Base-by-base conservation (phyloP, 306 rosid species). In the Malus sylvestris region DNA sequence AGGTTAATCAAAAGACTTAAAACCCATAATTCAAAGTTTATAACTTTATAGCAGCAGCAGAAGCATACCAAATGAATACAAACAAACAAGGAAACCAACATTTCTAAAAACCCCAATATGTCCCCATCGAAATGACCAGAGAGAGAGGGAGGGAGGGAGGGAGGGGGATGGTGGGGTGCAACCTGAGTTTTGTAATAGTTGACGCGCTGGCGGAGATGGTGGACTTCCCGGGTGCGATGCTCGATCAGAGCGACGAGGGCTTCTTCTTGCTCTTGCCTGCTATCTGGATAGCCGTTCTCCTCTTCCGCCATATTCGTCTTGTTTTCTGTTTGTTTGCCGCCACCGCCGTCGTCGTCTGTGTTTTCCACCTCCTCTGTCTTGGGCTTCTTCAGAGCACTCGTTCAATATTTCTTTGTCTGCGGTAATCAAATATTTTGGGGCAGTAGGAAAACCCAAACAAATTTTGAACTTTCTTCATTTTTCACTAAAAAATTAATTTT, bases 231-330 rank as follows among this genome's bases (percentile, higher is more conserved):
- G 61, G 92, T 81, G 6, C 97, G 97, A 76, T 92, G 97, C 71
- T 95, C 96, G 84, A 92, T 89, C 16, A 95, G 75, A 71, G 97
- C 93, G 5, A 92, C 92, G 74, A 95, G 84, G 49, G 93, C 90
- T 83, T 92, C 97, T 23, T 92, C 99, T 46, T 88, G 96, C 72
- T 90, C 97, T 80, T 87, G 70, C 32, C 80, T 67, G 40, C 20
- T 53, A 40, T 49, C 45, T 30, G 74, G 77, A 42, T 53, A 35
- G 30, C 52, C 75, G 62, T 68, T 61, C 29, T 61, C 73, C 38
- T 44, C 64, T 13, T 46, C 51, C 75, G 10, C 44, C 14, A 11
- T 22, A 11, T 61, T 64, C 51, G 38, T 9, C 18, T 23, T 20
- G 23, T 13, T 9, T 20, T 32, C 59, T 49, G 27, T 16, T 66